These are phyloP conservation scores for Stagonosporopsis chrysanthemi DNA, from an alignment of 2,329 filamentous ascomycete genomes.

Conservation along the genomic window DNA sequence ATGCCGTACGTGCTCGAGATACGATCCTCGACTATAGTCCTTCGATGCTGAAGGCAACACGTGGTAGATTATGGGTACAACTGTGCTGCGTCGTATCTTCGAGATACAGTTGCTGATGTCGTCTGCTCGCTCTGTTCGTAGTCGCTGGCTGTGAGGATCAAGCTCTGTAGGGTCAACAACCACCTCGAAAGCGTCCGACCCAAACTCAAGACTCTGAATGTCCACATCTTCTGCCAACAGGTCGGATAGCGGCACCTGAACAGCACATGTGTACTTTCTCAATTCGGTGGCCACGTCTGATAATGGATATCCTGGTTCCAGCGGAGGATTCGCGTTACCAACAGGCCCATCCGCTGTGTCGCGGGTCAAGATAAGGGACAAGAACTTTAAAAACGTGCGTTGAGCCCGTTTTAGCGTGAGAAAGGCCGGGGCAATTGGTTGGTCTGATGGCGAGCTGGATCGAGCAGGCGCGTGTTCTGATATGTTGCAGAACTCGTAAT, in stretches of 20 bases:
- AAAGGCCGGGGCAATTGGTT: constrained; percentile 61
- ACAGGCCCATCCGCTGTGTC: constrained; percentile 49
- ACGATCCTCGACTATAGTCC: constrained; percentile 48
- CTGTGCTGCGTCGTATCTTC: constrained; percentile 67
- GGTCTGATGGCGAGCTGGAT: constrained; percentile 26
- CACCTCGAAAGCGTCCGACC: constrained; percentile 72
- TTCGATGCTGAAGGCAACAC: constrained; percentile 40
- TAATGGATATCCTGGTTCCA: constrained; percentile 71
- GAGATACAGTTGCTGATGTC: constrained; percentile 67
- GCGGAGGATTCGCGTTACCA: constrained; percentile 56
- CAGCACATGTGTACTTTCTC: constrained; percentile 71
- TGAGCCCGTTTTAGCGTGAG: constrained; percentile 73
- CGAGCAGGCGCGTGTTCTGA: constrained; percentile 59
- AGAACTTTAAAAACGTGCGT: constrained; percentile 72
- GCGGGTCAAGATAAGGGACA: constrained; percentile 66
- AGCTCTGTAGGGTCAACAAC: constrained; percentile 54
- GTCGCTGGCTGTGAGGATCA: constrained; percentile 22
- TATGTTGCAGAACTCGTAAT: constrained; percentile 79
- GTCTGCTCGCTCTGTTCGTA: constrained; percentile 31
- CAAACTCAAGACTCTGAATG: constrained; percentile 70
- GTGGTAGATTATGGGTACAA: constrained; percentile 57
- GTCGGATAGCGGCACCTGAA: constrained; percentile 67
- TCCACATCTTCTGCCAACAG: constrained; percentile 64
- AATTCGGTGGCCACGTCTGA: constrained; percentile 67
- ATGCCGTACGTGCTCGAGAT: constrained; percentile 66